Evolutionary conservation across 148 eudicot species (phyloP).

Genomic region (Vaccinium myrtillus): DNA sequence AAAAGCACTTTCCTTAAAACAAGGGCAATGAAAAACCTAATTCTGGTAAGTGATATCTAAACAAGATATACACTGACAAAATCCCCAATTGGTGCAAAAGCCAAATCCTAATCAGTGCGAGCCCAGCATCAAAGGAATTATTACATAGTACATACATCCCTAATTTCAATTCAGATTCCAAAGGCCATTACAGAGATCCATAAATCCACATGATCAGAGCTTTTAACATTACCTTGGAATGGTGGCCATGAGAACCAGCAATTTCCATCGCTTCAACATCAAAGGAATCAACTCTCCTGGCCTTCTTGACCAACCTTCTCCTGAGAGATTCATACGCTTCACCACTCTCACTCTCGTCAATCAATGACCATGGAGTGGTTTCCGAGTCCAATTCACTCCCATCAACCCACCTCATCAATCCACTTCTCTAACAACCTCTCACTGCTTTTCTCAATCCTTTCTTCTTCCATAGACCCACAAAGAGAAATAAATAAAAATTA

Average conservation of each 20-base stretch:
- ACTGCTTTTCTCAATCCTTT: too few species aligned
- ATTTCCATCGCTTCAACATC: constrained; percentile 97
- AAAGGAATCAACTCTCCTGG: constrained; percentile 79
- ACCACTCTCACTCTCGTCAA: constrained; percentile 43
- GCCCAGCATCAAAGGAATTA: neutral
- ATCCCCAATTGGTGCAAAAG: neutral
- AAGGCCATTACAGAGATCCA: neutral
- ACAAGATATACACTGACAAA: neutral
- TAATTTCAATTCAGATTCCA: neutral
- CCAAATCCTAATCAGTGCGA: neutral
- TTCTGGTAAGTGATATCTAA: neutral
- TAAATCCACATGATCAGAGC: neutral
- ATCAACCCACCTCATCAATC: constrained; percentile 24
- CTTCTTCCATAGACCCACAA: too few species aligned
- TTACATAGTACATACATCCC: neutral
- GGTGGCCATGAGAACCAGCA: constrained; percentile 63
- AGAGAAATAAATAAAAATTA: too few species aligned
- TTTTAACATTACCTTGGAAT: constrained; percentile 47
- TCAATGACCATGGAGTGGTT: constrained; percentile 41
- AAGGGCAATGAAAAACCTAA: neutral
- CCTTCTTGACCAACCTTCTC: constrained; percentile 83
- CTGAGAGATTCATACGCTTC: constrained; percentile 49
- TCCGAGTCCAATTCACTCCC: constrained; percentile 89
- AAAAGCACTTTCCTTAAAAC: neutral
- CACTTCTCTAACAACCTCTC: too few species aligned